Percentiles rank a stretch among this genome's conserved stretches.
Conservation (phyloP, 345 rosid genomes). For the Cochlearia excelsa region DNA sequence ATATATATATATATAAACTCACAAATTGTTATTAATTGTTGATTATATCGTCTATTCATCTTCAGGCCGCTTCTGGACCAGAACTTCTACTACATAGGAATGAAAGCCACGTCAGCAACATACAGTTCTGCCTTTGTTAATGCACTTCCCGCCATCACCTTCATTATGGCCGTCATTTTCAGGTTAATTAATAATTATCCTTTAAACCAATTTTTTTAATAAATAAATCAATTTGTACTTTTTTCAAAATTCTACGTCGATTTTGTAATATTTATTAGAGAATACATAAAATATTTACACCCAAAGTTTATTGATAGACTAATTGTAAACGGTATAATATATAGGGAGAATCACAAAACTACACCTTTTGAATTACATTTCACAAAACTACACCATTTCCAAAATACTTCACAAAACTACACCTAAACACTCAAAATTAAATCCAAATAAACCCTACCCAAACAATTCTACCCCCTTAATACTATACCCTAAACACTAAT, state of each 20-base stretch:
- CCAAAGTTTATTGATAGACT: too few relatives aligned
- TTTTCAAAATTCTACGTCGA: neutral
- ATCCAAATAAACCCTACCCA: too few relatives aligned
- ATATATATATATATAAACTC: neutral
- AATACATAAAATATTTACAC: neutral
- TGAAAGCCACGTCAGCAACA: conserved; percentile 87
- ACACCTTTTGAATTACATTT: too few relatives aligned
- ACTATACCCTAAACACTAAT: too few relatives aligned
- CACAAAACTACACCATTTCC: too few relatives aligned
- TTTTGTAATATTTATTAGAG: neutral
- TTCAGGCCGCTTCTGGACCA: conserved; percentile 89
- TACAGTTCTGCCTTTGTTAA: conserved; percentile 65
- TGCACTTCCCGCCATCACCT: conserved; percentile 83
- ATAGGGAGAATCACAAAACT: too few relatives aligned
- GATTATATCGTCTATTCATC: neutral
- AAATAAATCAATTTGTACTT: neutral
- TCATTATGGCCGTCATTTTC: conserved; percentile 81
- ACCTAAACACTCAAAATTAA: too few relatives aligned
- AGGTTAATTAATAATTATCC: conserved; percentile 38
- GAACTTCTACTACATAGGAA: conserved; percentile 72
- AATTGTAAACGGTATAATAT: too few relatives aligned
- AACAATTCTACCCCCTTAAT: too few relatives aligned
- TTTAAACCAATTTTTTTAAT: neutral
- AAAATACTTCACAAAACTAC: too few relatives aligned
- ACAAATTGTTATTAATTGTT: conserved; percentile 14